Percentiles rank a stretch among this genome's conserved stretches.
Evolutionary conservation across 805 yeast species (phyloP).

Genomic region (Pachysolen tannophilus): DNA sequence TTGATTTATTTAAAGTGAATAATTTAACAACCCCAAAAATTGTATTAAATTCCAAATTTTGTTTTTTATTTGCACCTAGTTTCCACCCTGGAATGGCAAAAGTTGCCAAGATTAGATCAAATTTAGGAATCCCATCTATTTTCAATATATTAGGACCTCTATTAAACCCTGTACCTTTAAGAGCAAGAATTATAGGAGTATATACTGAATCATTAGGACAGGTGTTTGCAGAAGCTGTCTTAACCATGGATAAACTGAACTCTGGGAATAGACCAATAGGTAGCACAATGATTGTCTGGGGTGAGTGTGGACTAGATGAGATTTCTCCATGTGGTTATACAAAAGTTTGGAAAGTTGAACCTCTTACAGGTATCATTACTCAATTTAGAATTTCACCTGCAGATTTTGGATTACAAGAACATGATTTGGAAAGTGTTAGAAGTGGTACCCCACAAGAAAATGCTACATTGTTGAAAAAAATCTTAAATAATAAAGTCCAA

Average conservation of each 20-base stretch:
- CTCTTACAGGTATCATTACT: constrained; percentile 31
- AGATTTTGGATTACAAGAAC: constrained; percentile 78
- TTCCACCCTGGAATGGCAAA: constrained; percentile 88
- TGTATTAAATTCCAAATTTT: constrained; percentile 42
- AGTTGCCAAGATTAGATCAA: constrained; percentile 71
- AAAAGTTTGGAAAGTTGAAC: constrained; percentile 65
- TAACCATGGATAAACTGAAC: constrained; percentile 44
- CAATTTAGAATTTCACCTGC: constrained; percentile 48
- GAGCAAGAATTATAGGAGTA: constrained; percentile 84
- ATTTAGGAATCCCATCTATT: constrained; percentile 83
- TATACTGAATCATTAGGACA: constrained; percentile 72
- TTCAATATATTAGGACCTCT: constrained; percentile 93
- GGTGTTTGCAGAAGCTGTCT: constrained; percentile 77
- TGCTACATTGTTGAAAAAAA: constrained; percentile 46
- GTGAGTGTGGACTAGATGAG: constrained; percentile 87
- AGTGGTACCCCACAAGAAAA: constrained; percentile 87
- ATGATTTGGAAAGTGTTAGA: constrained; percentile 55
- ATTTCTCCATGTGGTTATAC: constrained; percentile 85
- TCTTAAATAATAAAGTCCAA: constrained; percentile 33
- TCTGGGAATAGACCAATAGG: constrained; percentile 30
- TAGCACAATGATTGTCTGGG: constrained; percentile 83
- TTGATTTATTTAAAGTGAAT: constrained; percentile 68
- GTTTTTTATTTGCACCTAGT: constrained; percentile 84
- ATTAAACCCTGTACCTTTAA: constrained; percentile 79
- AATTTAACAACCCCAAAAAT: constrained; percentile 51